These are phyloP conservation scores for Saccharomycopsis sp. DNA, from an alignment of 805 yeast genomes.

Conservation along the genomic window DNA sequence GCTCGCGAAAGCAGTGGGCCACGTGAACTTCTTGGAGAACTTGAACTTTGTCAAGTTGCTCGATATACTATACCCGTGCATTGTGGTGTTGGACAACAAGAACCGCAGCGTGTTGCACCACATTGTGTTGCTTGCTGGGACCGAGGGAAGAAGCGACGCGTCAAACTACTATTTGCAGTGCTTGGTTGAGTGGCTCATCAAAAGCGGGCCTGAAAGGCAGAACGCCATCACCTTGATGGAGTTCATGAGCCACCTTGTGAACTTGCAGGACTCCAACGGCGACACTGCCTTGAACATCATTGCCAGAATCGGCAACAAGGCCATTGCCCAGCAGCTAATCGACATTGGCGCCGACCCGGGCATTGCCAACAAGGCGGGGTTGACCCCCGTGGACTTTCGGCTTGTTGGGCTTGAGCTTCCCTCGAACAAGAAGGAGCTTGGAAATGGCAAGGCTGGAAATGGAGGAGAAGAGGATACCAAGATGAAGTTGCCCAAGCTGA, in stretches of 20 bases:
- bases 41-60: slow-evolving; percentile 65
- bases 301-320: slow-evolving; percentile 76
- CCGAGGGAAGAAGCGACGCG: slow-evolving; percentile 64
- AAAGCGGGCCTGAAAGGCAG: slow-evolving; percentile 28
- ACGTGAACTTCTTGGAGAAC: slow-evolving; percentile 63
- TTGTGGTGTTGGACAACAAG: slow-evolving; percentile 54
- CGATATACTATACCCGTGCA: slow-evolving; percentile 66
- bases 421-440: neutral
- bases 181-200: slow-evolving; percentile 69
- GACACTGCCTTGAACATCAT: slow-evolving; percentile 93
- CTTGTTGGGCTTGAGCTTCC: slow-evolving; percentile 25
- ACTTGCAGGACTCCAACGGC: slow-evolving; percentile 87
- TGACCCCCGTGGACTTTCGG: slow-evolving; percentile 82
- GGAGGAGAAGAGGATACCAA: neutral
- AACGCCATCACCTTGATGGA: slow-evolving; percentile 42
- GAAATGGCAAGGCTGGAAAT: neutral
- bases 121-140: slow-evolving; percentile 71
- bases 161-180: slow-evolving; percentile 66
- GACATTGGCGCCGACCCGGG: slow-evolving; percentile 83
- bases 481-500: too few species aligned
- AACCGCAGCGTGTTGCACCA: slow-evolving; percentile 82
- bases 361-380: slow-evolving; percentile 75
- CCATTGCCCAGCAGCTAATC: slow-evolving; percentile 69
- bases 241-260: slow-evolving; percentile 63
- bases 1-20: slow-evolving; percentile 65